A percentile compares a stretch with the other conserved stretches of the same genome.
phyloP scores from a whole-genome alignment of 345 rosid genomes.

The Anastatica hierochuntica region DNA sequence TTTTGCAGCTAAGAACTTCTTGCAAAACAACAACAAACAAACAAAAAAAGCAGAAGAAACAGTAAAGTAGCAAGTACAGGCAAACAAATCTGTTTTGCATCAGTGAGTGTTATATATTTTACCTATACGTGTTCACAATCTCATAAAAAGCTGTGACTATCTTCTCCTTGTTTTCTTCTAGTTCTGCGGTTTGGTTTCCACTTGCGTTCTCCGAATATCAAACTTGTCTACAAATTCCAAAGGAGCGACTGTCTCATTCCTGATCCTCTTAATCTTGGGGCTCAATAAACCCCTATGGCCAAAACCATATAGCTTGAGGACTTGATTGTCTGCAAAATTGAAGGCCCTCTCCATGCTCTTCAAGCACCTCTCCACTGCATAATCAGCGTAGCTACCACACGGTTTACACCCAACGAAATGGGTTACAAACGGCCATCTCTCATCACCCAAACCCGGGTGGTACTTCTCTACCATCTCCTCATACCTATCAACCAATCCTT shows the following conservation, averaged over 20 bases:
- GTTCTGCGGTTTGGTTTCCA: slow-evolving; percentile 17
- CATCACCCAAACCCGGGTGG: slow-evolving; percentile 90
- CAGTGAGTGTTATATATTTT: slow-evolving; percentile 15
- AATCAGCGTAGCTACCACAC: slow-evolving; percentile 88
- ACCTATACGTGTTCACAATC: slow-evolving; percentile 17
- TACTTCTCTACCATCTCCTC: slow-evolving; percentile 93
- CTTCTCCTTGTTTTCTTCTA: slow-evolving; percentile 9
- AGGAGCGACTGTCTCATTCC: slow-evolving; percentile 64
- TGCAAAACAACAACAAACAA: too few relatives aligned
- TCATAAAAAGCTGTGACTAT: slow-evolving; percentile 11
- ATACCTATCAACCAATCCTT: slow-evolving; percentile 75
- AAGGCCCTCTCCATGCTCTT: slow-evolving; percentile 94
- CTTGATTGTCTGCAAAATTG: slow-evolving; percentile 93
- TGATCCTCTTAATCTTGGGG: slow-evolving; percentile 75
- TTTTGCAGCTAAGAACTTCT: too few relatives aligned
- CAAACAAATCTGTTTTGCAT: too few relatives aligned
- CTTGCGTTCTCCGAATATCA: slow-evolving; percentile 49
- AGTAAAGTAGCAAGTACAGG: too few relatives aligned
- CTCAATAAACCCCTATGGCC: slow-evolving; percentile 80
- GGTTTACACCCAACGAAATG: slow-evolving; percentile 97
- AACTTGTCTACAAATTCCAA: slow-evolving; percentile 64
- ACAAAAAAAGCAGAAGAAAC: too few relatives aligned
- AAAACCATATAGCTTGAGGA: slow-evolving; percentile 79
- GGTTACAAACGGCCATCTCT: slow-evolving; percentile 98
- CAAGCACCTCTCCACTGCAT: slow-evolving; percentile 76